Percentiles rank a stretch among this genome's conserved stretches.
Conservation (phyloP, 352 stramenopile species). For the Chrysophaeum taylorii region DNA sequence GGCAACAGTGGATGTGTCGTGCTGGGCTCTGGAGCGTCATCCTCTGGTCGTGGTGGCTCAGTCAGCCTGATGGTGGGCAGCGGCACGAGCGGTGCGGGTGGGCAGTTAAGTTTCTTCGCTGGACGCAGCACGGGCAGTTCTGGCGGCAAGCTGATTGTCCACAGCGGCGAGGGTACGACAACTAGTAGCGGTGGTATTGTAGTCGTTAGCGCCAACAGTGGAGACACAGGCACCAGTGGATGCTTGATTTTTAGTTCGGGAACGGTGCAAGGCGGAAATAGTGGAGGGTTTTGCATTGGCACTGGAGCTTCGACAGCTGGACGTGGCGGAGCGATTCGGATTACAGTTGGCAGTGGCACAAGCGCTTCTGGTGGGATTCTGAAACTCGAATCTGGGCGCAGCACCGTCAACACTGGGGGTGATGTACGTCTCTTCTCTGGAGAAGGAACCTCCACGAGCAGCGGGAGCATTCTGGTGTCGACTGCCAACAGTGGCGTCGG, state of each 20-base stretch:
- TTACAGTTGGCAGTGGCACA: constrained; percentile 26
- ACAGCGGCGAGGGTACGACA: neutral
- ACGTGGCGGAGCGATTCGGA: constrained; percentile 17
- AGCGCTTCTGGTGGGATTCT: constrained; percentile 18
- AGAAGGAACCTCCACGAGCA: neutral
- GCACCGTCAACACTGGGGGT: neutral
- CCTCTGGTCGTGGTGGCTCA: constrained; percentile 10
- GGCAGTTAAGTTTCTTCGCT: neutral
- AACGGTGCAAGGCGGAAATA: constrained; percentile 23
- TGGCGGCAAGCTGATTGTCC: neutral
- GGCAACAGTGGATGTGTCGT: constrained; percentile 20
- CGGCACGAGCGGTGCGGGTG: constrained; percentile 17
- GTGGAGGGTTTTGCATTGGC: constrained; percentile 20
- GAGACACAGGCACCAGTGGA: constrained; percentile 25
- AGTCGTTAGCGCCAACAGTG: neutral
- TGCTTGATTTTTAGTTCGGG: constrained; percentile 26
- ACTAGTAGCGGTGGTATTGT: neutral
- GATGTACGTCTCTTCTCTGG: neutral
- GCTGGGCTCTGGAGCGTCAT: constrained; percentile 11
- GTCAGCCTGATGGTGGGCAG: constrained; percentile 7
- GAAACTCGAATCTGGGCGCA: neutral
- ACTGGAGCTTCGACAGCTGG: constrained; percentile 19
- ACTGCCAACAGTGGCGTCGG: neutral
- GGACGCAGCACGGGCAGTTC: neutral
- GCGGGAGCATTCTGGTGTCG: neutral